Conservation (phyloP, 495 filamentous ascomycete genomes). For the Hypoxylon lenormandii region DNA sequence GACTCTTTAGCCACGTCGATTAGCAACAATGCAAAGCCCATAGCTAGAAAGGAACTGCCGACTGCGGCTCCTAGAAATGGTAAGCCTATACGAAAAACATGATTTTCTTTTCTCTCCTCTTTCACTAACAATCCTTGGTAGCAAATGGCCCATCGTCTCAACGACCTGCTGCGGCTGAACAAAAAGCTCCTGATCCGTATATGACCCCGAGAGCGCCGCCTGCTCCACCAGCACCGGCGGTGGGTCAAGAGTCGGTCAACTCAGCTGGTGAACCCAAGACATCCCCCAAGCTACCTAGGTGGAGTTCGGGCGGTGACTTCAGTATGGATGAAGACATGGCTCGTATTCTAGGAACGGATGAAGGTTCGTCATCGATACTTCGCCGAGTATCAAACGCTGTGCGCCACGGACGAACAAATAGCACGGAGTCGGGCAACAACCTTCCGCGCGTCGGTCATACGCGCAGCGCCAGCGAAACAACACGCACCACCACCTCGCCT, state of each 20-base stretch:
- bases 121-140: conserved; percentile 36
- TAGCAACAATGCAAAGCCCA: conserved; percentile 56
- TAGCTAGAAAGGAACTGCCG: conserved; percentile 64
- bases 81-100: conserved; percentile 36
- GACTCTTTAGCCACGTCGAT: conserved; percentile 54
- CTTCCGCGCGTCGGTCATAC: conserved; percentile 58
- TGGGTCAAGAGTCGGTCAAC: conserved; percentile 67
- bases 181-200: conserved; percentile 68
- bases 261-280: conserved; percentile 65
- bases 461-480: conserved; percentile 68
- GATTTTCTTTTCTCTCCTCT: not conserved
- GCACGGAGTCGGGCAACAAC: conserved; percentile 66
- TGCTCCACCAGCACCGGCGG: conserved; percentile 66
- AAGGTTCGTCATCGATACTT: conserved; percentile 78
- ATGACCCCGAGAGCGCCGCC: conserved; percentile 73
- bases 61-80: conserved; percentile 52
- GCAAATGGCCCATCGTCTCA: conserved; percentile 55
- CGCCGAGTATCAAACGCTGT: conserved; percentile 91
- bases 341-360: conserved; percentile 77
- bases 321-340: conserved; percentile 92
- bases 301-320: conserved; percentile 79
- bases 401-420: conserved; percentile 91
- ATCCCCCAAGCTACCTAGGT: conserved; percentile 80
- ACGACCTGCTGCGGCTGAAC: conserved; percentile 53
- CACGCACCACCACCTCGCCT: conserved; percentile 65